Percentiles rank a stretch among this genome's conserved stretches.
phyloP scores from a whole-genome alignment of 2,329 filamentous ascomycete species.

The Claviceps humidiphila region DNA sequence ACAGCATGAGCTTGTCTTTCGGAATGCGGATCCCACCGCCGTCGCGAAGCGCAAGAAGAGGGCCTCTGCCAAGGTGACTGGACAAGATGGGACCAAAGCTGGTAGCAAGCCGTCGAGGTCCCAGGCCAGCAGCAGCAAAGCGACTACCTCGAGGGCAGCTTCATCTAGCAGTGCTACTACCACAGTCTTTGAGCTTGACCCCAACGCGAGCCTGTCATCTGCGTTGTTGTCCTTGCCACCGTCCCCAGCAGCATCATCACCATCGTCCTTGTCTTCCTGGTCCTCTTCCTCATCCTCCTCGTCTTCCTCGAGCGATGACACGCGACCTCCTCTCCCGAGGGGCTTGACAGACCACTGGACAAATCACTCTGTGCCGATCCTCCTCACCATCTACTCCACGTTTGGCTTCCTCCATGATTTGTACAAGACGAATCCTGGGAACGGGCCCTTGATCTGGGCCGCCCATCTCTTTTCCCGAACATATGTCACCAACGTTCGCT shows the following conservation, averaged over 20 bases:
- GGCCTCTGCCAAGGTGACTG: slow-evolving; percentile 2
- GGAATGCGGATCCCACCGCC: slow-evolving; percentile 17
- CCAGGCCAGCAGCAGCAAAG: not conserved
- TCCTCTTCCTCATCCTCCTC: not conserved
- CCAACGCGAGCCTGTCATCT: not conserved
- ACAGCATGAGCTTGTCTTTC: slow-evolving; percentile 26
- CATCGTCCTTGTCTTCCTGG: not conserved
- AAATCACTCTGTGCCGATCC: slow-evolving; percentile 23
- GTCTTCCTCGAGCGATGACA: not conserved
- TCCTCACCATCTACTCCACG: slow-evolving; percentile 24
- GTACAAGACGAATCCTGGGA: slow-evolving; percentile 12
- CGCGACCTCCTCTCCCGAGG: slow-evolving; percentile 8
- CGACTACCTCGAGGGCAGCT: not conserved
- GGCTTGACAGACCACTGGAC: slow-evolving; percentile 25
- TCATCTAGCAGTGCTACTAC: slow-evolving; percentile 1
- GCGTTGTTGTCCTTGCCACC: not conserved
- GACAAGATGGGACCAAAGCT: not conserved
- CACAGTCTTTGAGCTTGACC: slow-evolving; percentile 5
- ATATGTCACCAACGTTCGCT: slow-evolving; percentile 23
- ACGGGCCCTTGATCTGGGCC: slow-evolving; percentile 25
- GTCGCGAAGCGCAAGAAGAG: slow-evolving; percentile 20
- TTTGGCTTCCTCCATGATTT: slow-evolving; percentile 21
- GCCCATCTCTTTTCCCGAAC: slow-evolving; percentile 27
- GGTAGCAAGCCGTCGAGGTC: not conserved
- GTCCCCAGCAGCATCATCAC: not conserved